These are phyloP conservation scores for Hericium erinaceus DNA, from an alignment of 768 basidiomycete genomes.

Conservation along the genomic window DNA sequence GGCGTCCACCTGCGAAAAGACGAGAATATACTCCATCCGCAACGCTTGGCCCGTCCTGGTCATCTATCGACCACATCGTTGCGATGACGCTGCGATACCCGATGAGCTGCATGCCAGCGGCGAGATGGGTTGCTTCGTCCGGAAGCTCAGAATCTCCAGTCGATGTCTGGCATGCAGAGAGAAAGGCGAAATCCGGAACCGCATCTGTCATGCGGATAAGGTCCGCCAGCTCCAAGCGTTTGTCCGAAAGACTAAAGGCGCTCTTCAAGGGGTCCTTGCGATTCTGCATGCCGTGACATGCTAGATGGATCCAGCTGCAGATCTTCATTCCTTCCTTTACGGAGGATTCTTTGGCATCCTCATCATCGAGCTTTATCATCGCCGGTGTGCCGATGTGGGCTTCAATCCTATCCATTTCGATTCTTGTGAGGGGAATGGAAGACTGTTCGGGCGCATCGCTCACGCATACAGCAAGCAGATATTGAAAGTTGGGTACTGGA, in stretches of 20 bases:
- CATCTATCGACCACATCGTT: slow-evolving; percentile 10
- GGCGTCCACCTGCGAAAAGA: neutral
- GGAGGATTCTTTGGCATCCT: too few relatives aligned
- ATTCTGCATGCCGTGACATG: neutral
- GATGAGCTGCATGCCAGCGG: slow-evolving; percentile 11
- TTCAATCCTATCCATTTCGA: too few relatives aligned
- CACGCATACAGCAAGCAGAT: too few relatives aligned
- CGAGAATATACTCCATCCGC: slow-evolving; percentile 4
- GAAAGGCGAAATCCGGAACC: neutral
- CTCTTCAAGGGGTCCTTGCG: neutral
- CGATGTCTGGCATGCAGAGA: neutral
- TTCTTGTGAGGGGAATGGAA: too few relatives aligned
- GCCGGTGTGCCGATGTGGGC: too few relatives aligned
- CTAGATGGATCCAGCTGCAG: too few relatives aligned
- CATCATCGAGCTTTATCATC: too few relatives aligned
- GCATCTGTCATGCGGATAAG: neutral
- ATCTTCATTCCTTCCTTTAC: too few relatives aligned
- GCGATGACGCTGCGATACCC: slow-evolving; percentile 9
- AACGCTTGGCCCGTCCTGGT: slow-evolving; percentile 1
- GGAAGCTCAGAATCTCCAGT: neutral
- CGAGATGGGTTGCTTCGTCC: slow-evolving; percentile 11
- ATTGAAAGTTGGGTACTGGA: too few relatives aligned
- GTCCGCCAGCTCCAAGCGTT: neutral
- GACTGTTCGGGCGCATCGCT: too few relatives aligned
- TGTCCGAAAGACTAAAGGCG: neutral